These are phyloP conservation scores for Tuber aestivum DNA, from an alignment of 495 filamentous ascomycete genomes.

Conservation along the genomic window DNA sequence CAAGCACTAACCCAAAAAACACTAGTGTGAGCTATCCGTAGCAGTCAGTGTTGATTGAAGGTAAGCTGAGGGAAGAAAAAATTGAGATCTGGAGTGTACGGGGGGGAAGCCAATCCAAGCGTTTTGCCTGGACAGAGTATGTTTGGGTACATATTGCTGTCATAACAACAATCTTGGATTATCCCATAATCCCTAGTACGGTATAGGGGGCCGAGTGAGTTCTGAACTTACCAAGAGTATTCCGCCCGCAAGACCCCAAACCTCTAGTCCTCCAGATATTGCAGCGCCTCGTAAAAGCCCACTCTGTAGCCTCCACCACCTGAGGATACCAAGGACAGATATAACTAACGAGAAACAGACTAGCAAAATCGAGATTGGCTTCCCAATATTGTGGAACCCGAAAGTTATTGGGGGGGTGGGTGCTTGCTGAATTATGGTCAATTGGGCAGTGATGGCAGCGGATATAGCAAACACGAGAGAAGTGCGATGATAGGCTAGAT, in stretches of 20 bases:
- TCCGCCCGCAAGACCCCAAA: slow-evolving; percentile 52
- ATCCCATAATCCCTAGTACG: not conserved
- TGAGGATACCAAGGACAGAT: slow-evolving; percentile 54
- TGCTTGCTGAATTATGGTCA: slow-evolving; percentile 60
- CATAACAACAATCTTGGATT: not conserved
- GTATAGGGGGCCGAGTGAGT: not conserved
- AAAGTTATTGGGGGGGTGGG: slow-evolving; percentile 46
- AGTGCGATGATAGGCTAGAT: slow-evolving; percentile 70
- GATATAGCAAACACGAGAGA: slow-evolving; percentile 63
- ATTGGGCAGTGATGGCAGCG: slow-evolving; percentile 60
- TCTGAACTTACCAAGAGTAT: slow-evolving; percentile 50
- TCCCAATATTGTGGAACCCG: slow-evolving; percentile 59
- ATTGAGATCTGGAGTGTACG: not conserved
- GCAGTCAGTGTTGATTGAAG: not conserved
- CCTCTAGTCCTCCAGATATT: slow-evolving; percentile 63
- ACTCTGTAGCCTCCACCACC: slow-evolving; percentile 66
- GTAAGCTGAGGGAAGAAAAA: not conserved
- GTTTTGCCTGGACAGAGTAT: not conserved
- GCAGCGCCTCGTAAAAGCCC: slow-evolving; percentile 61
- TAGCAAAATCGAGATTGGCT: slow-evolving; percentile 58
- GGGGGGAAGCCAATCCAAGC: not conserved
- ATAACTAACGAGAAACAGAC: slow-evolving; percentile 56
- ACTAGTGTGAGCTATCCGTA: slow-evolving; percentile 10
- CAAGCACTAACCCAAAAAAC: slow-evolving; percentile 21
- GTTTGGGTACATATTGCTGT: not conserved